phyloP scores from a whole-genome alignment of 108 stramenopile species.

The Skeletonema tropicum region DNA sequence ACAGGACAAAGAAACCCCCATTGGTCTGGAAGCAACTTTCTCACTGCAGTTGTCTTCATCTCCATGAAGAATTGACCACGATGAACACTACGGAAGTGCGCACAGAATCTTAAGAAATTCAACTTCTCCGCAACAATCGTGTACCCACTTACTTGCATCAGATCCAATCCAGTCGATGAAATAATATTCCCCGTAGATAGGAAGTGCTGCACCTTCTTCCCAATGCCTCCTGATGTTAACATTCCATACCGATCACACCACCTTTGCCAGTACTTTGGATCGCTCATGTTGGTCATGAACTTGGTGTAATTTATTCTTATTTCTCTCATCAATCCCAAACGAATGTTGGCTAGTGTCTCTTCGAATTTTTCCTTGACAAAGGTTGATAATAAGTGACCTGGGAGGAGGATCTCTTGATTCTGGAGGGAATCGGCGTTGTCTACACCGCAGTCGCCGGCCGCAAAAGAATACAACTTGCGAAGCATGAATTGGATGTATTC shows the following conservation, averaged over 20 bases:
- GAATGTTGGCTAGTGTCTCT: slow-evolving; percentile 75
- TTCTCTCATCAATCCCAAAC: slow-evolving; percentile 69
- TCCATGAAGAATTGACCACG: slow-evolving; percentile 99
- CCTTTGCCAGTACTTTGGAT: slow-evolving; percentile 68
- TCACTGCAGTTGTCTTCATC: slow-evolving; percentile 99
- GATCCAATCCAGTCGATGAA: slow-evolving; percentile 92
- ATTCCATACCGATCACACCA: slow-evolving; percentile 76
- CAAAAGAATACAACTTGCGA: slow-evolving; percentile 95
- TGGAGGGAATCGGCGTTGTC: slow-evolving; percentile 97
- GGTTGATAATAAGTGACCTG: slow-evolving; percentile 89
- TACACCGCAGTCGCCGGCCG: slow-evolving; percentile 90
- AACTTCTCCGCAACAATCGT: slow-evolving; percentile 98
- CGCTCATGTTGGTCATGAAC: slow-evolving; percentile 47
- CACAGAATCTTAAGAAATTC: slow-evolving; percentile 94
- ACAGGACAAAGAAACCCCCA: slow-evolving; percentile 99
- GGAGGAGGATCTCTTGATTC: slow-evolving; percentile 95
- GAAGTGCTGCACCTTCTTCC: slow-evolving; percentile 92
- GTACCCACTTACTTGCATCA: slow-evolving; percentile 98
- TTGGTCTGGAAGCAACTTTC: slow-evolving; percentile 97
- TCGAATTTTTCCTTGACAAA: slow-evolving; percentile 97
- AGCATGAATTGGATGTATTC: slow-evolving; percentile 89
- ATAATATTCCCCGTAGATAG: slow-evolving; percentile 96
- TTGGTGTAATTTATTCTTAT: slow-evolving; percentile 76
- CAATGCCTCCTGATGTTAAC: slow-evolving; percentile 74
- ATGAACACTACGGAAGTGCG: slow-evolving; percentile 98